These are phyloP conservation scores for Vigna nakashimae DNA, from an alignment of 306 rosid species.

Conservation along the genomic window DNA sequence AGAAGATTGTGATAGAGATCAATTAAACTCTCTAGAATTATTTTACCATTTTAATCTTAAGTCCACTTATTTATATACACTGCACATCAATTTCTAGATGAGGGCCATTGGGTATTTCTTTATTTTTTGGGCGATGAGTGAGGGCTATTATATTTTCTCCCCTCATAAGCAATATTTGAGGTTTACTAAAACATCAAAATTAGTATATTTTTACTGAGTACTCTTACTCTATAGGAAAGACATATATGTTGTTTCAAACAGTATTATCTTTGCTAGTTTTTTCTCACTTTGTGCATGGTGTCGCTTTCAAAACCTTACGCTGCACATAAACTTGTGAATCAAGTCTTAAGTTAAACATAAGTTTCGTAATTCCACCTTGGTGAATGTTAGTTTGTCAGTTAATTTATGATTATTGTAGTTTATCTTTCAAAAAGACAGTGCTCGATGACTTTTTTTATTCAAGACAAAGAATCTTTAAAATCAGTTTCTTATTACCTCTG, in stretches of 20 bases:
- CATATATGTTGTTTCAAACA: too few species aligned
- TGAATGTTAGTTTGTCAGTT: too few species aligned
- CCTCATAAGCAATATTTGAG: neutral
- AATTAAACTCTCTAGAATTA: too few species aligned
- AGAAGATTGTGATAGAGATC: too few species aligned
- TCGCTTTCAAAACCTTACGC: neutral
- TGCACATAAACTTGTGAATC: neutral
- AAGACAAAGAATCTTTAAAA: too few species aligned
- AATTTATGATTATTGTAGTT: neutral
- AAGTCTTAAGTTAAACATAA: neutral
- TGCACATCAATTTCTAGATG: conserved; percentile 4
- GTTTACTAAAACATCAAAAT: neutral
- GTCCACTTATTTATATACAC: neutral
- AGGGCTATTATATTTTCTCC: neutral
- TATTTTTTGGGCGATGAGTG: too few species aligned
- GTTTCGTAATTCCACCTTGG: neutral
- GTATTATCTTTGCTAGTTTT: neutral
- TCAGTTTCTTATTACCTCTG: neutral
- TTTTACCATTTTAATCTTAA: too few species aligned
- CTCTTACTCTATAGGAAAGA: neutral
- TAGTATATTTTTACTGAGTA: neutral
- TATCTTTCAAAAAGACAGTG: neutral
- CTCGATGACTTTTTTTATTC: neutral
- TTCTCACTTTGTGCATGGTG: neutral
- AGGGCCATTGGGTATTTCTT: too few species aligned